Evolutionary conservation across 2,329 filamentous ascomycete species (phyloP).

Genomic region (Cercospora sojina): DNA sequence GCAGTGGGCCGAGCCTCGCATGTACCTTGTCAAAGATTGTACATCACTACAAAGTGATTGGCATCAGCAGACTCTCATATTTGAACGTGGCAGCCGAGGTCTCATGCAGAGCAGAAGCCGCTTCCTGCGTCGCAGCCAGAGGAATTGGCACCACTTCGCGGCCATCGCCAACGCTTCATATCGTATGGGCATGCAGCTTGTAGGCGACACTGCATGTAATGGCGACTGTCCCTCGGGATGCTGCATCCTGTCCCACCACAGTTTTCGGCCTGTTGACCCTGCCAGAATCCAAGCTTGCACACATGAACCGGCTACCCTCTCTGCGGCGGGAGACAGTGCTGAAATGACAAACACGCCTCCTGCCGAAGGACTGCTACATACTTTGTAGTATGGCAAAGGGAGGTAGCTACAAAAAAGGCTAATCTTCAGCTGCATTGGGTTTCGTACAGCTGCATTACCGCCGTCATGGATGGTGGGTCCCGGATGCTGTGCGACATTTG

Average conservation of each 20-base stretch:
- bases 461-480: conserved; percentile 14
- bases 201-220: neutral
- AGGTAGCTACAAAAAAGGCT: conserved; percentile 13
- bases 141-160: neutral
- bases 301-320: neutral
- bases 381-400: conserved; percentile 12
- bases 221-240: neutral
- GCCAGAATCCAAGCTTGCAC: neutral
- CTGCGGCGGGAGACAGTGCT: neutral
- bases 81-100: conserved; percentile 16
- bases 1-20: conserved; percentile 9
- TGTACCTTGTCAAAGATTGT: neutral
- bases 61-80: neutral
- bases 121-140: neutral
- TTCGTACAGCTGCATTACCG: conserved; percentile 9
- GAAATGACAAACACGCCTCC: neutral
- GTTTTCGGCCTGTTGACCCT: neutral
- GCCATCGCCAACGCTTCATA: neutral
- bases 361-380: neutral
- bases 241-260: neutral
- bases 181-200: neutral
- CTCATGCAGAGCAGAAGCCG: conserved; percentile 9
- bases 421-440: neutral
- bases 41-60: conserved; percentile 1
- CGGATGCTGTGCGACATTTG: conserved; percentile 12